Base-by-base conservation (phyloP, 805 yeast genomes). In the Saturnispora hagleri region DNA sequence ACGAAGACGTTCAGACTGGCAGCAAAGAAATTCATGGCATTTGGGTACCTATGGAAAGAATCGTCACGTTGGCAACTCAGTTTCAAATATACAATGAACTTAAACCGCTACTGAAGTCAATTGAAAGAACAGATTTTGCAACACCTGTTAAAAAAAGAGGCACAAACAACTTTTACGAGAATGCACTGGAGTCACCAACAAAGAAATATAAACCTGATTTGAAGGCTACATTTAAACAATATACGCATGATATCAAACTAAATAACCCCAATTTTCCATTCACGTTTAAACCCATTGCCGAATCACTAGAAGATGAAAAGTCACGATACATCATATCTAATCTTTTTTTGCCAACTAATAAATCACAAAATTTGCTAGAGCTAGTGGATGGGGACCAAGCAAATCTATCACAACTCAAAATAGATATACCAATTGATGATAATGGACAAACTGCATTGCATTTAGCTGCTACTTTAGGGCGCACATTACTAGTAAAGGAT, bases 391-490 rank as follows among this genome's bases (percentile, higher is more conserved):
- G 63, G 5, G 64, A 62, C 34, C 62, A 56, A 22, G 55, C 59
- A 3, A 64, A 61, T 41, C 48, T 69, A 15, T 15, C 26, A 3
- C 53, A 48, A 9, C 72, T 87, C 36, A 77, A 80, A 53, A 73
- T 90, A 48, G 93, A 89, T 61, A 87, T 89, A 34, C 83, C 97
- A 1, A 86, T 95, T 44, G 99, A 95, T 67, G 95, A 87, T 59
- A 80, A 84, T 53, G 97, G 98, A 0, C 93, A 93, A 63, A 85
- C 96, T 0, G 89, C 96, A 0, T 73, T 93, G 52, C 99, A 93
- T 67, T 87, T 98, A 95, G 95, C 97, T 3, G 82, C 97, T 15
- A 87, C 97, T 0, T 75, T 93, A 65, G 98, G 95, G 0, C 80
- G 88, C 53, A 68, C 83, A 1, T 71, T 80, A 3, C 73, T 90